Conservation (phyloP, 768 basidiomycete species). For the Tricholoma furcatifolium region DNA sequence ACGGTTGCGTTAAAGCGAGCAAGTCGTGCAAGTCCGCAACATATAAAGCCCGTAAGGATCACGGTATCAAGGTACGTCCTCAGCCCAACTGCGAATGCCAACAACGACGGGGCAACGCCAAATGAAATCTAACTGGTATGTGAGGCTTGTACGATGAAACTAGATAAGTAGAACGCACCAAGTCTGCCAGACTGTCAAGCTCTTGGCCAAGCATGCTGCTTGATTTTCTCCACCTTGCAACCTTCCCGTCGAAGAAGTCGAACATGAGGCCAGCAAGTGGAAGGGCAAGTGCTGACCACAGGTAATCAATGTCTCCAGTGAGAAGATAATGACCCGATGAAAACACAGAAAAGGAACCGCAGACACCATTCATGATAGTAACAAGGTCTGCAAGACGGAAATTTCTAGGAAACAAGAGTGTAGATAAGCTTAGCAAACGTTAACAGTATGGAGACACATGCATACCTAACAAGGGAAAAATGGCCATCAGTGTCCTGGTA, state of each 20-base stretch:
- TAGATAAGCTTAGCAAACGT: conserved; percentile 14
- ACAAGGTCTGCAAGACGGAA: conserved; percentile 97
- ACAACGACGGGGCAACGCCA: conserved; percentile 93
- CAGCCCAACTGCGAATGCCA: conserved; percentile 89
- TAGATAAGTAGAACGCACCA: conserved; percentile 51
- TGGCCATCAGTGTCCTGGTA: conserved; percentile 91
- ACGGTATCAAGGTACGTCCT: conserved; percentile 90
- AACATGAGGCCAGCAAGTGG: conserved; percentile 96
- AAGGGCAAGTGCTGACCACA: conserved; percentile 84
- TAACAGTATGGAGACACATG: conserved; percentile 13
- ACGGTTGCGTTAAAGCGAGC: conserved; percentile 99
- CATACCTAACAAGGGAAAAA: conserved; percentile 93
- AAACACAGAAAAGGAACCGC: conserved; percentile 94
- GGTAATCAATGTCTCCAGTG: conserved; percentile 72
- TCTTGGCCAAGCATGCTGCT: conserved; percentile 97
- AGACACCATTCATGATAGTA: conserved; percentile 98
- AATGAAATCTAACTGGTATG: conserved; percentile 77
- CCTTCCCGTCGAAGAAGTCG: conserved; percentile 97
- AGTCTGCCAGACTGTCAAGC: conserved; percentile 93
- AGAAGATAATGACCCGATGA: conserved; percentile 87
- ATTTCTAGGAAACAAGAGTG: conserved; percentile 56
- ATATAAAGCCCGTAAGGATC: conserved; percentile 86
- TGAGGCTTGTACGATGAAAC: conserved; percentile 1
- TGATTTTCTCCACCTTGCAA: conserved; percentile 95
- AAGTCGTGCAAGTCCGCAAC: conserved; percentile 93